These are phyloP conservation scores for Calonectria montana DNA, from an alignment of 2,329 filamentous ascomycete genomes.

Conservation along the genomic window DNA sequence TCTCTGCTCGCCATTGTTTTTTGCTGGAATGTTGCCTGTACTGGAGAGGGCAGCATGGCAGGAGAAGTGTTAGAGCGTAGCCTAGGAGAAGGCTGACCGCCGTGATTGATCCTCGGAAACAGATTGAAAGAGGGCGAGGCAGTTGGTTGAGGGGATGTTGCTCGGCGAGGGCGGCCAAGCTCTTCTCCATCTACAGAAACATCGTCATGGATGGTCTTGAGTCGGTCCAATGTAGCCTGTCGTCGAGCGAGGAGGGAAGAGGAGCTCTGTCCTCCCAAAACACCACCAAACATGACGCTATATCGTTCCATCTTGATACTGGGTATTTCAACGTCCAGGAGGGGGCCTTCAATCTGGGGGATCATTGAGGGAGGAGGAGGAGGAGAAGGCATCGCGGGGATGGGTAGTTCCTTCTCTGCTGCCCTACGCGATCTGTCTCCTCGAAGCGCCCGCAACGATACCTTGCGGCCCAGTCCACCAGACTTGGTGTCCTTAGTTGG, in stretches of 20 bases:
- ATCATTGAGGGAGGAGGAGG: constrained; percentile 31
- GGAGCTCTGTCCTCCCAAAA: constrained; percentile 65
- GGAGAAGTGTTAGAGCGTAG: constrained; percentile 68
- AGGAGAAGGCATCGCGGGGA: constrained; percentile 20
- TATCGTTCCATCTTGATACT: constrained; percentile 86
- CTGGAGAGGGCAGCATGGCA: constrained; percentile 58
- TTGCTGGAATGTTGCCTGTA: constrained; percentile 47
- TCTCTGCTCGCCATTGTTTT: constrained; percentile 5
- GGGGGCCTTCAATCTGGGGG: constrained; percentile 38
- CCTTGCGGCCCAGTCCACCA: constrained; percentile 40
- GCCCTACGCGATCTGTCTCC: constrained; percentile 36
- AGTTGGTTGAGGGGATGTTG: constrained; percentile 60
- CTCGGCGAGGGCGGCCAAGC: constrained; percentile 52
- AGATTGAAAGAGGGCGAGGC: constrained; percentile 58
- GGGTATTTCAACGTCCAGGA: constrained; percentile 84
- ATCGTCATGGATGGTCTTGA: constrained; percentile 65
- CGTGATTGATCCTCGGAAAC: constrained; percentile 52
- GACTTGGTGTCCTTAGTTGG: constrained; percentile 33
- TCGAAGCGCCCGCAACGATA: constrained; percentile 39
- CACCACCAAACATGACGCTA: constrained; percentile 89
- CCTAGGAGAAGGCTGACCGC: constrained; percentile 50
- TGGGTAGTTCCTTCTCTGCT: constrained; percentile 27
- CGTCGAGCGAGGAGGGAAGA: constrained; percentile 63
- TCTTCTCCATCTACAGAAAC: constrained; percentile 49
- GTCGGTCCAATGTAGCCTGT: constrained; percentile 68